These are phyloP conservation scores for Backusella australiensis DNA, from an alignment of 192 early-diverging fungal genomes.

Conservation along the genomic window DNA sequence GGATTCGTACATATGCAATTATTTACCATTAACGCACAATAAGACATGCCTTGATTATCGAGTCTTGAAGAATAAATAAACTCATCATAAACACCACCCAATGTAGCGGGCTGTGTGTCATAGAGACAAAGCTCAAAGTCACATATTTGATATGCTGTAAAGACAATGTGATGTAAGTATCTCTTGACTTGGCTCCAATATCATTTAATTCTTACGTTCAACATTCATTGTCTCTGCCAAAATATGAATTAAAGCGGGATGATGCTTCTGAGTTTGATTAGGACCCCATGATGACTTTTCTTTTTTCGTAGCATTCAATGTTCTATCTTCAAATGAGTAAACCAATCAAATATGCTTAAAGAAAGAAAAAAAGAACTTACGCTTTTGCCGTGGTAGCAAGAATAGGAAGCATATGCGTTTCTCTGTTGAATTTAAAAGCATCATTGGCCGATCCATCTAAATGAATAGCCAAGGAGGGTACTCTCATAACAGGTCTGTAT, in stretches of 20 bases:
- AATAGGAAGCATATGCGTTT: constrained; percentile 88
- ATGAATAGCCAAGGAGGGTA: constrained; percentile 97
- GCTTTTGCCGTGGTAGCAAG: constrained; percentile 70
- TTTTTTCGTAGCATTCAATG: constrained; percentile 22
- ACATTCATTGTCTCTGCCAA: constrained; percentile 73
- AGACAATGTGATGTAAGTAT: not conserved
- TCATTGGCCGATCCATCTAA: constrained; percentile 74
- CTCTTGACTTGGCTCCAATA: no score
- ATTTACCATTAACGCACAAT: constrained; percentile 71
- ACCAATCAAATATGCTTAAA: not conserved
- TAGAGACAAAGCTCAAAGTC: constrained; percentile 98
- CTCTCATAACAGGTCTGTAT: constrained; percentile 81
- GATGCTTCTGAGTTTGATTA: constrained; percentile 62
- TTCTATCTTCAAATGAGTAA: constrained; percentile 11
- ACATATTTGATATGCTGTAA: constrained; percentile 65
- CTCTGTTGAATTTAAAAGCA: constrained; percentile 94
- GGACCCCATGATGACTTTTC: constrained; percentile 7
- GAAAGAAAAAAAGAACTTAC: constrained; percentile 20
- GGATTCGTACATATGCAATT: not conserved
- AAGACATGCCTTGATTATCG: constrained; percentile 97
- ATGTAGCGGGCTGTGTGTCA: constrained; percentile 86
- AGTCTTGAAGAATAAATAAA: constrained; percentile 90
- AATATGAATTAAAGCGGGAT: constrained; percentile 75
- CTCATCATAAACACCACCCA: constrained; percentile 90
- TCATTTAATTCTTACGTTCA: constrained; percentile 33